phyloP scores from a whole-genome alignment of 306 rosid genomes.

The Casuarina cunninghamiana region DNA sequence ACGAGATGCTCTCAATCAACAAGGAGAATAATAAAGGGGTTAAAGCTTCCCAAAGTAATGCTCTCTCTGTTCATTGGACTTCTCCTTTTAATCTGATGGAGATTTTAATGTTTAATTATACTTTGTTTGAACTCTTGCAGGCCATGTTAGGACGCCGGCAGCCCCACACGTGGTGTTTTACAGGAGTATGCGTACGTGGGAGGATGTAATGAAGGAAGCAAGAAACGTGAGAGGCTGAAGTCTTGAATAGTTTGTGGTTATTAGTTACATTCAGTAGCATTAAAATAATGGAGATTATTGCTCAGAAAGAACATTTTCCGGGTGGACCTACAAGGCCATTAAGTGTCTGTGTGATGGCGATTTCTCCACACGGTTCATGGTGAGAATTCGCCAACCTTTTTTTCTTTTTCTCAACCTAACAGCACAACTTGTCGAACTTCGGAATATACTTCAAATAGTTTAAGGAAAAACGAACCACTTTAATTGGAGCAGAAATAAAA shows the following conservation, averaged over 20 bases:
- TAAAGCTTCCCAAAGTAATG: conserved; percentile 16
- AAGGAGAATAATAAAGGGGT: conserved; percentile 3
- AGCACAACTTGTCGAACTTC: background rate
- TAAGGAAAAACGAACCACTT: background rate
- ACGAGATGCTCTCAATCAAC: conserved; percentile 23
- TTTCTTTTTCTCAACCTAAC: background rate
- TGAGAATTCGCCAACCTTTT: conserved; percentile 33
- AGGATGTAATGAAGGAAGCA: background rate
- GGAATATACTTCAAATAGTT: background rate
- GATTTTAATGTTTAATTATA: background rate
- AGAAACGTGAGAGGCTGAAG: background rate
- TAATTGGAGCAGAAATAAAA: background rate
- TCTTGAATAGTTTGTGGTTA: background rate
- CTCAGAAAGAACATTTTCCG: conserved; percentile 8
- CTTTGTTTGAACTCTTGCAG: background rate
- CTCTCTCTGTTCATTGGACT: background rate
- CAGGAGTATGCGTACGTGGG: background rate
- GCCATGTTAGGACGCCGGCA: background rate
- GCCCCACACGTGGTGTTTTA: background rate
- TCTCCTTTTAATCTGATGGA: background rate
- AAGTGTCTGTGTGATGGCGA: conserved; percentile 28
- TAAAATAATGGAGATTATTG: conserved; percentile 19
- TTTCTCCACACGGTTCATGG: conserved; percentile 29
- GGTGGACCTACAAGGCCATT: conserved; percentile 38
- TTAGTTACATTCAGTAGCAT: background rate